Evolutionary conservation across 1,284 basidiomycete species (phyloP).

Genomic region (Cronartium ribicola): DNA sequence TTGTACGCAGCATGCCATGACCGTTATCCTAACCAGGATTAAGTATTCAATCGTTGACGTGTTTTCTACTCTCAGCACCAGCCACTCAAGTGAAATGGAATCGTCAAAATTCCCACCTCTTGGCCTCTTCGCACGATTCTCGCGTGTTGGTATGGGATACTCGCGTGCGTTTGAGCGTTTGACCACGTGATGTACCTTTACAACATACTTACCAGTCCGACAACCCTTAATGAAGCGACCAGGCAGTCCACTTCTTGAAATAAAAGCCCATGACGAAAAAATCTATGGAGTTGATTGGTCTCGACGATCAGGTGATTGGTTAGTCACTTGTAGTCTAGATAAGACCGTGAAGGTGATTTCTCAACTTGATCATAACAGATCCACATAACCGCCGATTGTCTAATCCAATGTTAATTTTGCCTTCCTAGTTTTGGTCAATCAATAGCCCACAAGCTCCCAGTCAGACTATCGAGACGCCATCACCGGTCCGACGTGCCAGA

Average conservation of each 20-base stretch:
- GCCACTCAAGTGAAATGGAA: constrained; percentile 97
- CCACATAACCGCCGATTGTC: not conserved
- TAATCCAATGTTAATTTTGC: not conserved
- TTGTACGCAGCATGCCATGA: constrained; percentile 54
- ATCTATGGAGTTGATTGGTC: constrained; percentile 97
- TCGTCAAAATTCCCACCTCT: constrained; percentile 70
- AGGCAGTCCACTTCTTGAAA: constrained; percentile 69
- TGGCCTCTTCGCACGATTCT: constrained; percentile 80
- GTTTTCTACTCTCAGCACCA: constrained; percentile 57
- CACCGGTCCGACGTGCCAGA: constrained; percentile 91
- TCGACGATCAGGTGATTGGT: constrained; percentile 64
- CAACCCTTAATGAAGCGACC: constrained; percentile 61
- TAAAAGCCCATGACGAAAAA: constrained; percentile 75
- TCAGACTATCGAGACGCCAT: constrained; percentile 66
- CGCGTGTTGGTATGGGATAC: constrained; percentile 82
- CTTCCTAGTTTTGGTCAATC: constrained; percentile 40
- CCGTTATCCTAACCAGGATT: not conserved
- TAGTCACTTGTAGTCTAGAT: constrained; percentile 87
- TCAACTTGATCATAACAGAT: constrained; percentile 46
- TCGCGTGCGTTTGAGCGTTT: constrained; percentile 57
- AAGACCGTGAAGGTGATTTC: constrained; percentile 85
- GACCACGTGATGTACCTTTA: not conserved
- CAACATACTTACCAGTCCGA: not conserved
- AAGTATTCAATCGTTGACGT: not conserved
- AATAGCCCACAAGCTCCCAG: constrained; percentile 54